These are phyloP conservation scores for Phylloporus arenicola DNA, from an alignment of 768 basidiomycete genomes.

Conservation along the genomic window DNA sequence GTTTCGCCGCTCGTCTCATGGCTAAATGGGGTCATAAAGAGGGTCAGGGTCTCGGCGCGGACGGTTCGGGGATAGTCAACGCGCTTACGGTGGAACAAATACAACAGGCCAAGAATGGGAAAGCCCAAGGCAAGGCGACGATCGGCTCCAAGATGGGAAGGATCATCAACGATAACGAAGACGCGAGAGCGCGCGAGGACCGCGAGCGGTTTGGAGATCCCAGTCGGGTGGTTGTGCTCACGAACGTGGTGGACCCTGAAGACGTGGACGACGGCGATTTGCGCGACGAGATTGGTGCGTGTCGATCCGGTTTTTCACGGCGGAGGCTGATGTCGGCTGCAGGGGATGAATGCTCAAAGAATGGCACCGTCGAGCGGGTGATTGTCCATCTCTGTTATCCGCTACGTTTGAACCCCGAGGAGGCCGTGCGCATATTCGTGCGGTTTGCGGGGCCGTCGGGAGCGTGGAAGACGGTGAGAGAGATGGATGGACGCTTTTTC, in stretches of 20 bases:
- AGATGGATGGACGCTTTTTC: conserved; percentile 90
- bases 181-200: conserved; percentile 72
- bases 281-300: conserved; percentile 80
- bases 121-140: conserved; percentile 35
- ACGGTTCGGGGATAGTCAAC: conserved; percentile 82
- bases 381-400: conserved; percentile 76
- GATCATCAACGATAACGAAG: conserved; percentile 88
- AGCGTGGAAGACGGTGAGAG: conserved; percentile 93
- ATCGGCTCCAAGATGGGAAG: conserved; percentile 72
- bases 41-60: conserved; percentile 85
- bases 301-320: neutral
- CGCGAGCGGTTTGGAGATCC: conserved; percentile 80
- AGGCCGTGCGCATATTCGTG: conserved; percentile 89
- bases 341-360: conserved; percentile 91
- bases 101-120: conserved; percentile 32
- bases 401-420: conserved; percentile 56
- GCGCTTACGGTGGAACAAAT: conserved; percentile 78
- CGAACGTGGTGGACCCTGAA: conserved; percentile 82
- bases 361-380: conserved; percentile 89
- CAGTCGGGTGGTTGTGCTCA: conserved; percentile 83
- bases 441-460: conserved; percentile 87
- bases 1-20: conserved; percentile 85
- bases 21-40: conserved; percentile 96
- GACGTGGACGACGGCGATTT: conserved; percentile 83
- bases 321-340: neutral